Percentiles rank a stretch among this genome's conserved stretches.
Evolutionary conservation across 441 rosid genomes (phyloP).

Genomic region (Populus hybrid): DNA sequence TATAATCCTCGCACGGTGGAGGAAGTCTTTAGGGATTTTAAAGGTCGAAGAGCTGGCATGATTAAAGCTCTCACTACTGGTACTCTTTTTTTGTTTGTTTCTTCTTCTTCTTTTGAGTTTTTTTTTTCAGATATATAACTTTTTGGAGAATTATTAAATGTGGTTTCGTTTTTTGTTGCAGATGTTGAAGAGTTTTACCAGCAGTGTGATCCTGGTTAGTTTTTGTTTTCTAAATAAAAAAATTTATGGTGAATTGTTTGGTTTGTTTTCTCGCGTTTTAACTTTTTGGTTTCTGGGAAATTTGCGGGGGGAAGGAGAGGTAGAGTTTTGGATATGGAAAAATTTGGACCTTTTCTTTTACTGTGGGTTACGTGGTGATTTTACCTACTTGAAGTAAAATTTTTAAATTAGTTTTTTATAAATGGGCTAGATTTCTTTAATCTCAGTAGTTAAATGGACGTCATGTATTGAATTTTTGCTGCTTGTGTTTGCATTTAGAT

Average conservation of each 20-base stretch:
- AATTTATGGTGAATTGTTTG: neutral
- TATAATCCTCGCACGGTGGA: conserved; percentile 81
- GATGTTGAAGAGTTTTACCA: conserved; percentile 72
- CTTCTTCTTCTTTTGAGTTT: neutral
- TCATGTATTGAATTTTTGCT: neutral
- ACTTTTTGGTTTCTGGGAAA: conserved; percentile 32
- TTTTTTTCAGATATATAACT: neutral
- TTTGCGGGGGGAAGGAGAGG: neutral
- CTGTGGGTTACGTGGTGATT: neutral
- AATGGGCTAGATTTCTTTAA: neutral
- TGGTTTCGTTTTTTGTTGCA: conserved; percentile 25
- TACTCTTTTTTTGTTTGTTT: conserved; percentile 2
- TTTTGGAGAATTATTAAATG: neutral
- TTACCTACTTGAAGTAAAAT: neutral
- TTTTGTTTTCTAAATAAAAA: neutral
- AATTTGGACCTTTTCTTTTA: neutral
- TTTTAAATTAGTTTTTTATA: neutral
- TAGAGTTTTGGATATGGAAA: neutral
- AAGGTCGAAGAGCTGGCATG: conserved; percentile 71
- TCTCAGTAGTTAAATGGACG: no score
- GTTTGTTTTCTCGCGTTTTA: neutral
- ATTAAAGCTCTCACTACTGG: conserved; percentile 73
- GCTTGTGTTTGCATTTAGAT: neutral
- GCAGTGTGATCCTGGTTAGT: conserved; percentile 81
- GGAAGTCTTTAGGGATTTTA: conserved; percentile 72